Base-by-base conservation (phyloP, 805 yeast genomes). In the Scheffersomyces ergatensis region DNA sequence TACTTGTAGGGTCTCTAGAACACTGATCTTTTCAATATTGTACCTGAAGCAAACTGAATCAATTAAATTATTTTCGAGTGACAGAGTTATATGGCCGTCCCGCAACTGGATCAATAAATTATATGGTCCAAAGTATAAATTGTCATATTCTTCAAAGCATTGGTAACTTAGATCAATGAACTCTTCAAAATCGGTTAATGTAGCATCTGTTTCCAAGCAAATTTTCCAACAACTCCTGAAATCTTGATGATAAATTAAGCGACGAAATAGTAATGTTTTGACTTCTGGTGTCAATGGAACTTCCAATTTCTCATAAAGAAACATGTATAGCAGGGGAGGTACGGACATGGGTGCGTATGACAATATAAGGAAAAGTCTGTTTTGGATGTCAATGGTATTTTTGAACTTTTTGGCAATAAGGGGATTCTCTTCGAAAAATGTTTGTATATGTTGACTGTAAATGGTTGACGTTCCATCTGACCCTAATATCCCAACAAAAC, bases 141-240 rank as follows among this genome's bases (percentile, higher is more conserved):
- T 52, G 27, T 55, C 47, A 30, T 46, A 46, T 4, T 46, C 44
- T 25, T 39, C 37, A 15, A 64, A 43, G 13, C 49, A 45, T 3
- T 41, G 33, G n/a, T 52, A 44, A 8, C 64, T 49, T 18, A 55
- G 41, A 13, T 63, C 71, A 23, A 66, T 48, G 29, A 60, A 48
- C 13, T 67, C 72, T 41, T 69, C 74, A 17, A 68, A 47, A 37
- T 68, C 75, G 15, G 53, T 54, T 14, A 70, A 50, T 14, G 65
- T 53, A 16, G 59, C 49, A 9, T 56, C 49, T 12, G 57, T 57
- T 21, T 51, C 53, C 2, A 63, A 31, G 26, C 57, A 49, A 11
- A 60, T 39, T 8, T 44, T 42, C 74, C 74, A 70, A 36, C 63
- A 54, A 12, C 46, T 48, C 6, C 42, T 47, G 54, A 56, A 69